phyloP scores from a whole-genome alignment of 1,139 yeast species.

The Yamadazyma friedrichii region DNA sequence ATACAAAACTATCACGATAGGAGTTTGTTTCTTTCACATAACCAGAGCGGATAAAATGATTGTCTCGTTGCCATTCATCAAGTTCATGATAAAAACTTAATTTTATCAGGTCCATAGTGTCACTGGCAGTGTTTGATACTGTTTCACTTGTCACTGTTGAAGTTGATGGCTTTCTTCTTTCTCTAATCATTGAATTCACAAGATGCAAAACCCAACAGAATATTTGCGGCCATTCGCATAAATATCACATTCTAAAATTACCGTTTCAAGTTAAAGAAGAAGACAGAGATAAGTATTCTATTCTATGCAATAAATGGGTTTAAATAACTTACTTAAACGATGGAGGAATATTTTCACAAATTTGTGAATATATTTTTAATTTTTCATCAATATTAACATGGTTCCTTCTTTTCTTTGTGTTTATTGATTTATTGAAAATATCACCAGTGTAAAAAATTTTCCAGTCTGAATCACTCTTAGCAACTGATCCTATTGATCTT shows the following conservation, averaged over 20 bases:
- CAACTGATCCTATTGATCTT: slow-evolving; percentile 72
- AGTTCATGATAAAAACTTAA: slow-evolving; percentile 39
- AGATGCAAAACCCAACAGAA: no score
- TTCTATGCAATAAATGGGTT: no score
- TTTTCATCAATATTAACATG: slow-evolving; percentile 29
- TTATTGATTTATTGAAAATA: slow-evolving; percentile 36
- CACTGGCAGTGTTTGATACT: neutral
- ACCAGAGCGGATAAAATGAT: slow-evolving; percentile 71
- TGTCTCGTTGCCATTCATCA: slow-evolving; percentile 86
- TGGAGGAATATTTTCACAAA: slow-evolving; percentile 36
- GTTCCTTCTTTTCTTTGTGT: slow-evolving; percentile 21
- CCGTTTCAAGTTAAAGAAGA: neutral
- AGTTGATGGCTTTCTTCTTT: no score
- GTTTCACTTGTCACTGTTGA: neutral
- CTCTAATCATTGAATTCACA: no score
- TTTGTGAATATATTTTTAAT: slow-evolving; percentile 25
- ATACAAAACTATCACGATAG: slow-evolving; percentile 46
- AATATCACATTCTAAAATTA: neutral
- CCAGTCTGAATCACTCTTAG: slow-evolving; percentile 58
- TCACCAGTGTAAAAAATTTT: slow-evolving; percentile 67
- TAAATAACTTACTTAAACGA: slow-evolving; percentile 21
- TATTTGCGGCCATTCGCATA: no score
- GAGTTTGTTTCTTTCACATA: slow-evolving; percentile 73
- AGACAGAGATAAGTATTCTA: neutral
- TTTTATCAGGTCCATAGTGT: neutral